phyloP scores from a whole-genome alignment of 805 yeast genomes.

The Schwanniomyces pseudopolymorphus region DNA sequence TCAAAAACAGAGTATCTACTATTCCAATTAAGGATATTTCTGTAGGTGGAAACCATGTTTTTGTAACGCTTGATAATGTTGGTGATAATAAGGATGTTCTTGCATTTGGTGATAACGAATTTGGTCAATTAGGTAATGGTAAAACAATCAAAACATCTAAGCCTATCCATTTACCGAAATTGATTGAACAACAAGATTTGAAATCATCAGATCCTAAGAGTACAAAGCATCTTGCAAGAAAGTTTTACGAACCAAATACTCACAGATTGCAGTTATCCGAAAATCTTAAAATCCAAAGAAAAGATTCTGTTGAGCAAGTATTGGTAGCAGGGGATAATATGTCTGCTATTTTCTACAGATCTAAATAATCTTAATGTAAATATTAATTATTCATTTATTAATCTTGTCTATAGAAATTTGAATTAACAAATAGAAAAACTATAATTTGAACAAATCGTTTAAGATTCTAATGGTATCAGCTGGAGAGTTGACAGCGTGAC shows the following conservation, averaged over 20 bases:
- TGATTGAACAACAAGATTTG: slow-evolving; percentile 54
- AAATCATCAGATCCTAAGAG: slow-evolving; percentile 7
- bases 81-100: slow-evolving; percentile 54
- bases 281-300: slow-evolving; percentile 19
- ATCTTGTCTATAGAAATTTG: neutral
- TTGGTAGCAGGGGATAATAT: slow-evolving; percentile 61
- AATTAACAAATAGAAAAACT: neutral
- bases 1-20: slow-evolving; percentile 34
- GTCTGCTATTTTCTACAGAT: slow-evolving; percentile 62
- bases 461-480: slow-evolving; percentile 84
- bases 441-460: slow-evolving; percentile 70
- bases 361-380: slow-evolving; percentile 9
- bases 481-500: slow-evolving; percentile 90
- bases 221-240: slow-evolving; percentile 25
- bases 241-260: slow-evolving; percentile 31
- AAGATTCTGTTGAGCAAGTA: slow-evolving; percentile 48
- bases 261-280: slow-evolving; percentile 49
- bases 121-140: slow-evolving; percentile 85
- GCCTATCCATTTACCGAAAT: slow-evolving; percentile 54
- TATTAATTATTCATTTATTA: neutral
- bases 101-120: slow-evolving; percentile 82
- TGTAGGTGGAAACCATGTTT: slow-evolving; percentile 65
- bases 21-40: slow-evolving; percentile 53
- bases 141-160: slow-evolving; percentile 57
- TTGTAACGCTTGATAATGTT: slow-evolving; percentile 54